A percentile compares a stretch with the other conserved stretches of the same genome.
These are phyloP conservation scores for Hymenotorrendiella dingleyae DNA, from an alignment of 2,329 filamentous ascomycete species.

Conservation along the genomic window DNA sequence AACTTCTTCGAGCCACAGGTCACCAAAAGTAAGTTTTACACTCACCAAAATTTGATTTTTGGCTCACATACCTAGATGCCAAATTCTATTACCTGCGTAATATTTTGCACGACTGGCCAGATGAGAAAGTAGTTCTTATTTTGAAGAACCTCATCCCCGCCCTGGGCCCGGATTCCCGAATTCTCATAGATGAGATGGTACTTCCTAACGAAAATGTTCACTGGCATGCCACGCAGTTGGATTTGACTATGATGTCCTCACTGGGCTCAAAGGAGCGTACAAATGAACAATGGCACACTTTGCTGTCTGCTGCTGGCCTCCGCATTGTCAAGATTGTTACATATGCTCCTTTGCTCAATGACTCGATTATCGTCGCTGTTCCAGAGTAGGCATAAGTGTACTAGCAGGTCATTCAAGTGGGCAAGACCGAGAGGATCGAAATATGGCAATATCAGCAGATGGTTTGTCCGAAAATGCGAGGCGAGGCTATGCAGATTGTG, in stretches of 20 bases:
- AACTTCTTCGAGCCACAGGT: slow-evolving; percentile 28
- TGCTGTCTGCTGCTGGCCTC: slow-evolving; percentile 10
- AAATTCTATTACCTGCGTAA: slow-evolving; percentile 34
- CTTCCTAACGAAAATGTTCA: slow-evolving; percentile 32
- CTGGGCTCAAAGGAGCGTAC: slow-evolving; percentile 34
- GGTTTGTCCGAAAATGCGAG: too few species aligned
- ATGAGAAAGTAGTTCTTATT: slow-evolving; percentile 23
- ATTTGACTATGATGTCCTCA: slow-evolving; percentile 35
- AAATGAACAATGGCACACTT: slow-evolving; percentile 29
- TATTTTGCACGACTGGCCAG: slow-evolving; percentile 36
- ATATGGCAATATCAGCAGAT: too few species aligned
- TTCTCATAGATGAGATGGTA: slow-evolving; percentile 41
- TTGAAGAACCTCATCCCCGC: slow-evolving; percentile 27
- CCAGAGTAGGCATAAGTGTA: neutral
- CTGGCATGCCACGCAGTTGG: slow-evolving; percentile 30
- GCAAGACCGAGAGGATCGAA: too few species aligned
- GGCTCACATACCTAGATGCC: slow-evolving; percentile 1
- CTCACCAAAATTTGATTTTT: neutral
- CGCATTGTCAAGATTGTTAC: slow-evolving; percentile 5
- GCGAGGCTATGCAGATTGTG: too few species aligned
- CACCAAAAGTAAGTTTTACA: slow-evolving; percentile 16
- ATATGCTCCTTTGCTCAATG: slow-evolving; percentile 2
- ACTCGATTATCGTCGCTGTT: neutral
- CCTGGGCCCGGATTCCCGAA: slow-evolving; percentile 31
- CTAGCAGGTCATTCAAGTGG: too few species aligned